Conservation (phyloP, 2,329 filamentous ascomycete species). For the Nemania diffusa region DNA sequence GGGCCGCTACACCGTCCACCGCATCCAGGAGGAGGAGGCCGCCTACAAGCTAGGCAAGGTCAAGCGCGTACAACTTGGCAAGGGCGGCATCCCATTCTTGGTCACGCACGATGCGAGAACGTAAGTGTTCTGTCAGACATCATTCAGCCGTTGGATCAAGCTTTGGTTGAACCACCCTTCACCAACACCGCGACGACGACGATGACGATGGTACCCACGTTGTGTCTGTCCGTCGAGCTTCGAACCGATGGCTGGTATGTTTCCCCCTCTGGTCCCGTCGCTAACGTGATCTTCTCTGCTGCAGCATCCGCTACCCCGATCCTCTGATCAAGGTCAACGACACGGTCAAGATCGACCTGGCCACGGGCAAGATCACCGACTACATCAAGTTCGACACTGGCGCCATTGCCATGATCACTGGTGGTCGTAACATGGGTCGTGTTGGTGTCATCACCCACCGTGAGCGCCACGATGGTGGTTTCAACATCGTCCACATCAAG, state of each 20-base stretch:
- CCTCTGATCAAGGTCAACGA: constrained; percentile 99
- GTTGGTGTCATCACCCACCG: constrained; percentile 99
- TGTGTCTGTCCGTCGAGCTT: constrained; percentile 51
- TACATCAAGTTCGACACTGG: constrained; percentile 99
- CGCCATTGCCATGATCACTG: constrained; percentile 97
- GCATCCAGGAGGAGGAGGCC: constrained; percentile 98
- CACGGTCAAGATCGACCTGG: constrained; percentile 98
- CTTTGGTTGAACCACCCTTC: constrained; percentile 77
- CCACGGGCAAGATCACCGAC: constrained; percentile 97
- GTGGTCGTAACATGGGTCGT: constrained; percentile 99
- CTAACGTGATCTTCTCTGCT: constrained; percentile 52
- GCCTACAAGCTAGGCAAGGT: constrained; percentile 99
- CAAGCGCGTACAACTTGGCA: constrained; percentile 99
- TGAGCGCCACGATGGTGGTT: constrained; percentile 99
- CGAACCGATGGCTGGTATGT: constrained; percentile 67
- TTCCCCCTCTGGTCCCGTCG: constrained; percentile 46
- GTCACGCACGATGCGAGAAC: constrained; percentile 99
- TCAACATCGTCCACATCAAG: constrained; percentile 99
- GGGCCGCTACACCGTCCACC: constrained; percentile 99
- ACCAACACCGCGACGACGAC: constrained; percentile 36
- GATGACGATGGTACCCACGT: constrained; percentile 16
- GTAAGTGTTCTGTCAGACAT: constrained; percentile 94
- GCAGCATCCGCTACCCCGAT: constrained; percentile 98
- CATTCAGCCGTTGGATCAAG: constrained; percentile 99
- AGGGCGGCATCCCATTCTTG: constrained; percentile 99